These are phyloP conservation scores for Pezicula neosporulosa DNA, from an alignment of 2,329 filamentous ascomycete genomes.

Conservation along the genomic window DNA sequence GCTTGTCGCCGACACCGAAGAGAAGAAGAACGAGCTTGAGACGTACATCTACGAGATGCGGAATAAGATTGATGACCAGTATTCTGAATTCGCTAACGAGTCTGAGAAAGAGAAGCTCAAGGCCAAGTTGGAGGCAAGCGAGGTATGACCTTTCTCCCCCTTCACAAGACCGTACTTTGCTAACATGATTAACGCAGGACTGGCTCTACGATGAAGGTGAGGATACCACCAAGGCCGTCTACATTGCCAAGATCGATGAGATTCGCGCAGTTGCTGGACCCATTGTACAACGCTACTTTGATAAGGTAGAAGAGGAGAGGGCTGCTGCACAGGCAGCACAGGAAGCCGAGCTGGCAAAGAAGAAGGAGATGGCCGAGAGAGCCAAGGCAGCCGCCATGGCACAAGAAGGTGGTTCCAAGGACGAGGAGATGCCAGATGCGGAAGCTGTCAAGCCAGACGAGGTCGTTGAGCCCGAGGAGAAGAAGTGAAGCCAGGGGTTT, in stretches of 20 bases:
- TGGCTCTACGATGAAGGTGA: constrained; percentile 98
- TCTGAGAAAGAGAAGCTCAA: constrained; percentile 88
- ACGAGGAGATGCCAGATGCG: constrained; percentile 63
- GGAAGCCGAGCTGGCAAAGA: constrained; percentile 41
- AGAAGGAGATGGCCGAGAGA: constrained; percentile 47
- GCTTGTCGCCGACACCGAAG: constrained; percentile 94
- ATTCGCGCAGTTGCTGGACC: constrained; percentile 87
- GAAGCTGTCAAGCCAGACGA: constrained; percentile 49
- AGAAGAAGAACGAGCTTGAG: constrained; percentile 99
- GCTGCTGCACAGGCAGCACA: constrained; percentile 70
- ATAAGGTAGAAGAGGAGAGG: constrained; percentile 87
- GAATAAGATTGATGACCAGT: constrained; percentile 91
- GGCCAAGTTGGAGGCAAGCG: constrained; percentile 75
- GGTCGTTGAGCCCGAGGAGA: constrained; percentile 23
- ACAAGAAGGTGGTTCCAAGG: constrained; percentile 36
- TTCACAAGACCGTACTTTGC: constrained; percentile 5
- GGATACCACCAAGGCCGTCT: constrained; percentile 89
- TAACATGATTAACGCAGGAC: constrained; percentile 56
- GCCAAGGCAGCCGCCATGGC: constrained; percentile 44
- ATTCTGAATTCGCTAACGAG: constrained; percentile 82
- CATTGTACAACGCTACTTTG: constrained; percentile 90
- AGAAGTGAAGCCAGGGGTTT: constrained; percentile 13
- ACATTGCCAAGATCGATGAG: constrained; percentile 93
- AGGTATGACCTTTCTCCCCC: constrained; percentile 62
- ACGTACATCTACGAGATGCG: constrained; percentile 95